Conservation (phyloP, 805 yeast genomes). For the Blastobotrys attinorum region DNA sequence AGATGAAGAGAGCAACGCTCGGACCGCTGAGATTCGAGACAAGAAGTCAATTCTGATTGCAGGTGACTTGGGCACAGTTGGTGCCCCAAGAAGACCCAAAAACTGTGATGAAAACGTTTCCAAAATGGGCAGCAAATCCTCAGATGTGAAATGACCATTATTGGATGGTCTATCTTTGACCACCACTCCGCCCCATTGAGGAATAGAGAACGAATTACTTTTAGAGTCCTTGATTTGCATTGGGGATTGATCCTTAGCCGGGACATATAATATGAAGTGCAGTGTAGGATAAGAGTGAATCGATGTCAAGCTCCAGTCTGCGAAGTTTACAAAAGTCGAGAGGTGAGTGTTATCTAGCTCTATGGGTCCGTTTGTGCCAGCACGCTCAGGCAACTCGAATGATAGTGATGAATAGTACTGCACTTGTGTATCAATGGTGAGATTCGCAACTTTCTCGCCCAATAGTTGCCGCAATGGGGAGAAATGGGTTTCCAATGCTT, state of each 20-base stretch:
- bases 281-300: slow-evolving; percentile 55
- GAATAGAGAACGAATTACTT: slow-evolving; percentile 62
- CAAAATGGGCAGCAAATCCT: slow-evolving; percentile 48
- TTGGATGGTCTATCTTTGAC: slow-evolving; percentile 36
- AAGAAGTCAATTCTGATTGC: slow-evolving; percentile 57
- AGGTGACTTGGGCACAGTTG: slow-evolving; percentile 50
- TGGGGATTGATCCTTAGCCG: slow-evolving; percentile 42
- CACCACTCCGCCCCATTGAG: slow-evolving; percentile 85
- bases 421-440: slow-evolving; percentile 72
- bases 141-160: slow-evolving; percentile 22
- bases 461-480: slow-evolving; percentile 48
- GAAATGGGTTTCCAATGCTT: slow-evolving; percentile 43
- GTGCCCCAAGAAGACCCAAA: slow-evolving; percentile 64
- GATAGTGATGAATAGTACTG: slow-evolving; percentile 53
- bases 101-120: slow-evolving; percentile 70
- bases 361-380: slow-evolving; percentile 20
- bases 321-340: slow-evolving; percentile 71
- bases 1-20: slow-evolving; percentile 54
- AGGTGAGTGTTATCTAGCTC: slow-evolving; percentile 41
- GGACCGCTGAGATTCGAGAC: slow-evolving; percentile 48
- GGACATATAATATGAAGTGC: slow-evolving; percentile 64
- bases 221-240: slow-evolving; percentile 38
- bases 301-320: slow-evolving; percentile 69
- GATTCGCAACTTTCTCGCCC: slow-evolving; percentile 50
- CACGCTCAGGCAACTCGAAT: slow-evolving; percentile 4